Percentiles rank a stretch among this genome's conserved stretches.
These are phyloP conservation scores for Saksenaea oblongispora DNA, from an alignment of 371 early-diverging fungal species.

Conservation along the genomic window DNA sequence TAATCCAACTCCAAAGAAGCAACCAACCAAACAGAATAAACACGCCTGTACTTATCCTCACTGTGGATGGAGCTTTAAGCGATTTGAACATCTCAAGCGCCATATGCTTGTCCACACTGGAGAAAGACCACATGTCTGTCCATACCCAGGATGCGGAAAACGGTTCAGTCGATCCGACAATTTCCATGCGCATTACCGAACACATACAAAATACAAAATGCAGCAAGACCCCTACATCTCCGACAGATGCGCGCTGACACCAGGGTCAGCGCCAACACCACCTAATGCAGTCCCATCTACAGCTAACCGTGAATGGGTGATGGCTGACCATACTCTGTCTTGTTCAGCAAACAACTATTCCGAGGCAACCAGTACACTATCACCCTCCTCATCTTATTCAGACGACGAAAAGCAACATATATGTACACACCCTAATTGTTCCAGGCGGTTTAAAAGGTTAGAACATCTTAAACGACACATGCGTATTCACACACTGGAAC, in stretches of 20 bases:
- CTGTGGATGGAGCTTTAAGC: conserved; percentile 60
- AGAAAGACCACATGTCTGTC: conserved; percentile 61
- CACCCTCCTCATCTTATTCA: conserved; percentile 14
- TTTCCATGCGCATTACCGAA: conserved; percentile 47
- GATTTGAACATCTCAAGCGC: conserved; percentile 78
- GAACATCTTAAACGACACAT: conserved; percentile 91
- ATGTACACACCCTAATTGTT: conserved; percentile 58
- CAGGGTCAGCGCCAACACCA: conserved; percentile 8
- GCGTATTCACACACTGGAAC: conserved; percentile 84
- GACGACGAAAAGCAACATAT: conserved; percentile 49
- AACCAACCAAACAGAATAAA: conserved; percentile 45
- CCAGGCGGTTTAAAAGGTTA: conserved; percentile 70
- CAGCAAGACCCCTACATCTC: not conserved
- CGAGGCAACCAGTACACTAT: not conserved
- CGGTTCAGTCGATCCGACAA: conserved; percentile 71
- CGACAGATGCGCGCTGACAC: not conserved
- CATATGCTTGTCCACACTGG: conserved; percentile 66
- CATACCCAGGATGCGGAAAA: conserved; percentile 58
- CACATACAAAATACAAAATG: conserved; percentile 29
- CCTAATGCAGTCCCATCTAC: conserved; percentile 8
- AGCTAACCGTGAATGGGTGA: conserved; percentile 5
- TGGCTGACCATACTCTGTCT: not conserved
- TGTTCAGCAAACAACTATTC: not conserved
- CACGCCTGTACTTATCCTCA: conserved; percentile 55
- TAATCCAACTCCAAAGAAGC: conserved; percentile 25